A percentile compares a stretch with the other conserved stretches of the same genome.
Conservation (phyloP, 1,284 basidiomycete genomes). For the Polyporus tsugae region DNA sequence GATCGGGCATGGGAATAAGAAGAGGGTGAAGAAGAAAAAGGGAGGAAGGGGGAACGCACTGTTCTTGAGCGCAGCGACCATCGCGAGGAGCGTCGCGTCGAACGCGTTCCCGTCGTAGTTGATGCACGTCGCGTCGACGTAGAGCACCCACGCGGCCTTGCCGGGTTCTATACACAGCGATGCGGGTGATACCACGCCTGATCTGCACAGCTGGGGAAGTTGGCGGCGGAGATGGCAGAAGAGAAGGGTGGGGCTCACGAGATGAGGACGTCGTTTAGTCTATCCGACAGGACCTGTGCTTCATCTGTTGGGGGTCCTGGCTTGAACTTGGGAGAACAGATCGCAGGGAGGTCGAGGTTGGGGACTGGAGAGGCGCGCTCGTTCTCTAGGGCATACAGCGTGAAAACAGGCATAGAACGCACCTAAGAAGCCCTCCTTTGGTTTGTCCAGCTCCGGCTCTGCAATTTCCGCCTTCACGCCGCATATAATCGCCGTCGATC, state of each 20-base stretch:
- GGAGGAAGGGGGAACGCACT: constrained; percentile 58
- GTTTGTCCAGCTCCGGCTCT: constrained; percentile 82
- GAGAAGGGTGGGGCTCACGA: constrained; percentile 57
- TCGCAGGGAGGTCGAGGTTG: constrained; percentile 91
- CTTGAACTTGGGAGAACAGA: constrained; percentile 94
- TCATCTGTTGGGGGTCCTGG: constrained; percentile 94
- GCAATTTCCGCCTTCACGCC: constrained; percentile 96
- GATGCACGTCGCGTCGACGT: constrained; percentile 93
- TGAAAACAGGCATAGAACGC: constrained; percentile 31
- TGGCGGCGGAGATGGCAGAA: constrained; percentile 2
- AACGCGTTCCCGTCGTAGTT: constrained; percentile 97
- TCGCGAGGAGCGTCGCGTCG: constrained; percentile 89
- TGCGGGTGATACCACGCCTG: constrained; percentile 68
- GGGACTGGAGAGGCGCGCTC: constrained; percentile 57
- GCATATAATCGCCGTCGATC: constrained; percentile 91
- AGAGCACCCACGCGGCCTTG: constrained; percentile 90
- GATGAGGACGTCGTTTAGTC: constrained; percentile 79
- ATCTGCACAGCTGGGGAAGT: constrained; percentile 53
- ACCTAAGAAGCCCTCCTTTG: constrained; percentile 87
- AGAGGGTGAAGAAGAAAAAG: background rate
- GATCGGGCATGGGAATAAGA: background rate
- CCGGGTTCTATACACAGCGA: constrained; percentile 84
- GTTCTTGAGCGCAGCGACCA: constrained; percentile 86
- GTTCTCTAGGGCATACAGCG: background rate
- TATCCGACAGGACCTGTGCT: constrained; percentile 87